Evolutionary conservation across 306 rosid genomes (phyloP).

Genomic region (Hylodesmum podocarpum): DNA sequence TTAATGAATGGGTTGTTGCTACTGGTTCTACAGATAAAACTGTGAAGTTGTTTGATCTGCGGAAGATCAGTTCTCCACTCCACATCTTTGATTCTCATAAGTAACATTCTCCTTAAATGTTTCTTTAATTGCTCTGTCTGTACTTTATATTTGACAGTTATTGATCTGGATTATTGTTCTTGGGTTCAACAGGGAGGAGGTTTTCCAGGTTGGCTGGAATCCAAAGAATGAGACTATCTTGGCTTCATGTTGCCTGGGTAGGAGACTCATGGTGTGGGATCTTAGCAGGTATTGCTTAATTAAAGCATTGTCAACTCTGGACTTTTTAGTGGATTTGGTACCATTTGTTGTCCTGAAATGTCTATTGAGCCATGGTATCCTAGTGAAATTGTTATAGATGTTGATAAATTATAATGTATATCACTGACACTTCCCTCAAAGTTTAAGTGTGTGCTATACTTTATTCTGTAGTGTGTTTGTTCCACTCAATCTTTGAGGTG

Average conservation of each 20-base stretch:
- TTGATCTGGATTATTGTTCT: conserved; percentile 27
- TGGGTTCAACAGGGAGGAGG: conserved; percentile 76
- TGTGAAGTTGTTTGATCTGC: conserved; percentile 90
- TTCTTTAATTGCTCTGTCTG: conserved; percentile 11
- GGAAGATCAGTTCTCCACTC: conserved; percentile 71
- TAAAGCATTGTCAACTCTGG: conserved; percentile 3
- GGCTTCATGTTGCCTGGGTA: conserved; percentile 95
- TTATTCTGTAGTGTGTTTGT: neutral
- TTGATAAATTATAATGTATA: neutral
- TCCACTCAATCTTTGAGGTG: neutral
- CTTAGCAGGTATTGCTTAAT: conserved; percentile 82
- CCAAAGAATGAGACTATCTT: conserved; percentile 95
- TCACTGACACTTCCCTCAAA: neutral
- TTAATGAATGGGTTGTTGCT: conserved; percentile 96
- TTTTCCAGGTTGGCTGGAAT: conserved; percentile 99
- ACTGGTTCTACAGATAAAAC: conserved; percentile 99
- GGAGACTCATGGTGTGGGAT: conserved; percentile 99
- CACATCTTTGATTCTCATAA: conserved; percentile 95
- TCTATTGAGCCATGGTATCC: neutral
- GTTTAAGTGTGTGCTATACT: neutral
- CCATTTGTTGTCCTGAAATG: conserved; percentile 6
- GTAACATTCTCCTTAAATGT: conserved; percentile 47
- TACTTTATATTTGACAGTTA: neutral
- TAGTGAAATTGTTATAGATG: neutral
- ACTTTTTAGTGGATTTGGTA: neutral